Conservation (phyloP, 2,329 filamentous ascomycete species). For the Diaporthe batatas region DNA sequence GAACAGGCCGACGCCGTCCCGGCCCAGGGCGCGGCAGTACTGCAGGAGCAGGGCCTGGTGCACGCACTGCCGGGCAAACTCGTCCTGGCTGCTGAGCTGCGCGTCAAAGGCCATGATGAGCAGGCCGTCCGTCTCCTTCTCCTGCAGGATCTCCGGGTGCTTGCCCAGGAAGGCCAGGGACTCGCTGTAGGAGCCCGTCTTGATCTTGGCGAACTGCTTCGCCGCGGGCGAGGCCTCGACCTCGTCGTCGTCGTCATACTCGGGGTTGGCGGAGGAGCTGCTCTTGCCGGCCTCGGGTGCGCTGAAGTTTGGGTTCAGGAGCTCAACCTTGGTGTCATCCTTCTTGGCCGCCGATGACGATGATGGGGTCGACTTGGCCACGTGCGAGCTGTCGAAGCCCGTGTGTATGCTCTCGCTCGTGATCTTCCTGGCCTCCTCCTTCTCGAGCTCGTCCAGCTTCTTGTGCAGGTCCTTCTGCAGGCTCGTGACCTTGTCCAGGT, state of each 20-base stretch:
- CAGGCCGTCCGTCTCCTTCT: conserved; percentile 91
- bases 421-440: conserved; percentile 88
- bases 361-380: conserved; percentile 70
- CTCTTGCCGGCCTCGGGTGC: conserved; percentile 47
- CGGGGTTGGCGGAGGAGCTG: conserved; percentile 44
- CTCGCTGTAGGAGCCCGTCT: conserved; percentile 77
- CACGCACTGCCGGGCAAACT: conserved; percentile 87
- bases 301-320: conserved; percentile 77
- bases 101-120: conserved; percentile 93
- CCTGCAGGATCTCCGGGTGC: conserved; percentile 82
- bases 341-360: conserved; percentile 58
- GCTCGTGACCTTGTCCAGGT: conserved; percentile 81
- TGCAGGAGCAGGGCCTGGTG: conserved; percentile 94
- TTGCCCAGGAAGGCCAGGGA: conserved; percentile 82
- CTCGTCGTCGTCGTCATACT: conserved; percentile 75
- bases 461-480: conserved; percentile 80
- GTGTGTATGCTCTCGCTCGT: conserved; percentile 91
- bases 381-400: conserved; percentile 89
- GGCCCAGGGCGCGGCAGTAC: conserved; percentile 91
- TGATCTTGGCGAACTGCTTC: conserved; percentile 86
- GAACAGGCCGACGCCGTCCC: conserved; percentile 90
- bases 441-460: conserved; percentile 86
- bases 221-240: conserved; percentile 82
- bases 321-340: conserved; percentile 71
- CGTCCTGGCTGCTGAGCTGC: conserved; percentile 80